Percentiles rank a stretch among this genome's conserved stretches.
Conservation (phyloP, 495 filamentous ascomycete genomes). For the Lepraria neglecta region DNA sequence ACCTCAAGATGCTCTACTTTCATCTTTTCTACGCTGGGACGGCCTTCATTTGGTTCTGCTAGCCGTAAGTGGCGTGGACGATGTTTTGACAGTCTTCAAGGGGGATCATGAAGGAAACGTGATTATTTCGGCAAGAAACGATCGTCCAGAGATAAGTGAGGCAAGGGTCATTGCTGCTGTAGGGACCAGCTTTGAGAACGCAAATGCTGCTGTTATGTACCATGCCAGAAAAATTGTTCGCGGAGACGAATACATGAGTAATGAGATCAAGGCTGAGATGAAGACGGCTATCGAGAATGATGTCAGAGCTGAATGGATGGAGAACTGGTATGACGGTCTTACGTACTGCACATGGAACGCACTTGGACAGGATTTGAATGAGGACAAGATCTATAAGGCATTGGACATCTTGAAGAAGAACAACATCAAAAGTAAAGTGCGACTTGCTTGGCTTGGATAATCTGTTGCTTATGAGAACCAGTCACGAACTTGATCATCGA, state of each 20-base stretch:
- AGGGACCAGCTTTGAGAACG: constrained; percentile 67
- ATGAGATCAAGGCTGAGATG: constrained; percentile 34
- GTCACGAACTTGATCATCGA: constrained; percentile 84
- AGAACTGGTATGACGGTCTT: constrained; percentile 84
- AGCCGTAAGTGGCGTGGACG: constrained; percentile 67
- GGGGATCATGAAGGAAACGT: constrained; percentile 61
- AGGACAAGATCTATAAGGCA: constrained; percentile 69
- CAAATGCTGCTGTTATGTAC: constrained; percentile 77
- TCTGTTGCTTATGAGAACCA: constrained; percentile 18
- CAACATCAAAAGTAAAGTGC: constrained; percentile 53
- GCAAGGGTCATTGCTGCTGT: constrained; percentile 65
- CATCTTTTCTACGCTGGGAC: constrained; percentile 68
- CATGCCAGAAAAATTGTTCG: constrained; percentile 67
- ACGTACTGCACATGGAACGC: constrained; percentile 90
- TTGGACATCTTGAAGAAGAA: constrained; percentile 63
- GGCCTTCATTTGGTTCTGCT: constrained; percentile 77
- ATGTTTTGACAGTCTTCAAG: constrained; percentile 65
- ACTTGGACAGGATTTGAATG: constrained; percentile 73
- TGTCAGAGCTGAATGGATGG: constrained; percentile 61
- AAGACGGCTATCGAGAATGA: constrained; percentile 44
- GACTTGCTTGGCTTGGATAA: neutral
- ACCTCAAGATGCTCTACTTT: constrained; percentile 72
- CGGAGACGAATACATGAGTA: constrained; percentile 32
- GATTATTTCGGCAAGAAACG: constrained; percentile 64
- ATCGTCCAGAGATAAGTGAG: constrained; percentile 47